Evolutionary conservation across 2,329 filamentous ascomycete species (phyloP), one percentile per base, ranked within the genome.

Genomic region (Acrodontium crateriforme): DNA sequence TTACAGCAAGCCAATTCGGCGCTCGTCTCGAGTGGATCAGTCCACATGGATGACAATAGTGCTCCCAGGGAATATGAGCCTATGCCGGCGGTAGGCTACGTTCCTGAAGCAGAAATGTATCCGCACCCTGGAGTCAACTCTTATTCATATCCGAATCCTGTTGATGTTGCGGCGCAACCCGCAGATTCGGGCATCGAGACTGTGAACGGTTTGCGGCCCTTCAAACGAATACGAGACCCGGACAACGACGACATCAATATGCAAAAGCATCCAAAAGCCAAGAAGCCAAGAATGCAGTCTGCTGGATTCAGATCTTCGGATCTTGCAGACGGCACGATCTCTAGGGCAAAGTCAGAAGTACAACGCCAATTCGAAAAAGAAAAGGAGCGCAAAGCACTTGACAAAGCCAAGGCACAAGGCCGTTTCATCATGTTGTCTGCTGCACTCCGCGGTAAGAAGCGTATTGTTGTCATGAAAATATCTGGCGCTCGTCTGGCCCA

Each of bases 331-430:
- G 30, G 35, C 11, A 37, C 38, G 3, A 32, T 33, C 15, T 35
- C 42, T 2, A 46, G 42, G 13, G 41, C 51, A 38, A 61, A 58
- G 41, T 62, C 50, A 23, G 53, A 55, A 15, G 55, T 59, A 7
- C 59, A 59, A 7, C 52, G 57, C 25, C 56, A 65, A 30, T 65
- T 60, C 31, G 55, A 61, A 34, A 58, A 58, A 28, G 55, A 63
- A 37, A 54, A 62, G 24, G 54, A 64, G 37, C 43, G 46, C 6
- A 53, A 52, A 25, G 49, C 51, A 1, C 38, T 55, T 2, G 47
- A 60, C 39, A 45, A 57, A 47, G 44, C 51, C 2, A 52, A 52
- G 34, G 54, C 53, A 9, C 53, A 61, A 15, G 60, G 61, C 16
- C 50, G 60, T 0, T 62, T 53, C 30, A 58, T 62, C 27, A 49